Percentiles rank a stretch among this genome's conserved stretches.
phyloP scores from a whole-genome alignment of 352 stramenopile species.

The Globisporangium lucens region DNA sequence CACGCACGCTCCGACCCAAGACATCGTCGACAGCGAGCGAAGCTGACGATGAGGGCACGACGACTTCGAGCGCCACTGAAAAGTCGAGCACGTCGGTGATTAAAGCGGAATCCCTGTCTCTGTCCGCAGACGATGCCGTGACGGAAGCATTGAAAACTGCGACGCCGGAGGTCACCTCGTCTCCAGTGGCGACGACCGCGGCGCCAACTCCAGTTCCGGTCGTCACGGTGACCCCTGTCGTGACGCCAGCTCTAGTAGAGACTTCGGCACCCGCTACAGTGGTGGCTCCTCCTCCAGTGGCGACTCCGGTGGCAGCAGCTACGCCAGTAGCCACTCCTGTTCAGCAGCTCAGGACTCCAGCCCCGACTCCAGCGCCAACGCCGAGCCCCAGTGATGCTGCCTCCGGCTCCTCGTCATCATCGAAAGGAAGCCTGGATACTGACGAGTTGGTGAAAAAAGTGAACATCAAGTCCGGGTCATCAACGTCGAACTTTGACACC shows the following conservation, averaged over 20 bases:
- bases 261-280: slow-evolving; percentile 4
- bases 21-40: slow-evolving; percentile 6
- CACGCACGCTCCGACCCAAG: slow-evolving; percentile 9
- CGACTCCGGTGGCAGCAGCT: background rate
- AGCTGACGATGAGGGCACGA: background rate
- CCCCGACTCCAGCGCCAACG: background rate
- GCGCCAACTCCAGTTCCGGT: slow-evolving; percentile 5
- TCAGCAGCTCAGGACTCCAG: slow-evolving; percentile 7
- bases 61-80: background rate
- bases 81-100: background rate
- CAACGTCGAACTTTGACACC: slow-evolving; percentile 22
- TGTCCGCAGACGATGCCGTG: slow-evolving; percentile 19
- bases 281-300: background rate
- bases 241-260: slow-evolving; percentile 2
- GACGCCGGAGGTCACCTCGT: slow-evolving; percentile 8
- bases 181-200: background rate
- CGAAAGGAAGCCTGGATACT: background rate
- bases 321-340: slow-evolving; percentile 1
- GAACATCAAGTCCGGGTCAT: slow-evolving; percentile 21
- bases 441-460: slow-evolving; percentile 13
- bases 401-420: slow-evolving; percentile 7
- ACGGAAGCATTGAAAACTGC: slow-evolving; percentile 14
- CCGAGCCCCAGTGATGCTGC: background rate
- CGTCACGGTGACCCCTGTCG: background rate
- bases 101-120: background rate